Base-by-base conservation (phyloP, 495 filamentous ascomycete species). In the Baudoinia panamericana region DNA sequence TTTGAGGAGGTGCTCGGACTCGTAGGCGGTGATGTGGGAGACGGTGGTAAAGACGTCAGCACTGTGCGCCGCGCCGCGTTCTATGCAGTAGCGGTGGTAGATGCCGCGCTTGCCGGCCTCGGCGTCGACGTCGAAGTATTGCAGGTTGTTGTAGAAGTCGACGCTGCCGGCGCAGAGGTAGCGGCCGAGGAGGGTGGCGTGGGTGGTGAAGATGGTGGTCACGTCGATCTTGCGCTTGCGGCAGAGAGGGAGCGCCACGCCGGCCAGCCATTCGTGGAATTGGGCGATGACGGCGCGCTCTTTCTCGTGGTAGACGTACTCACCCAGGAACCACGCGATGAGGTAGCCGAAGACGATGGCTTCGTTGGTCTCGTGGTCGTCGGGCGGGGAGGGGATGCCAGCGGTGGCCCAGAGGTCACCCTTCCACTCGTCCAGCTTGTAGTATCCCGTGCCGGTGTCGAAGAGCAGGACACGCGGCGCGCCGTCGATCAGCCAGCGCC, bases 71-170 rank as follows among this genome's bases (percentile, higher is more conserved):
- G 90, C 83, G 11, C 81, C 88, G 35, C 90, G 78, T 62, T 97
- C 90, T 55, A 97, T 92, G 65, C 90, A 97, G 67, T 96, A 97
- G 20, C 90, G 72, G 64, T 97, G 90, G 64, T 97, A 97, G 59
- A 97, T 97, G 27, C 90, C 90, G 46, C 90, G 83, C 67, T 94
- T 95, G 24, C 90, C 90, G 26, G 90, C 90, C 59, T 97, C 92
- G 3, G 85, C 78, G 57, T 97, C 90, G 16, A 93, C 84, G 56
- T 97, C 88, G 55, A 97, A 97, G 64, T 78, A 78, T 59, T 95
- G 90, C 15, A 97, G 78, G 57, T 96, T 94, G 67, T 97, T 97
- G 69, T 97, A 97, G 61, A 97, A 97, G 60, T 97, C 90, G 20
- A 96, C 90, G 2, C 84, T 93, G 23, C 90, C 90, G 27, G 90